phyloP scores from a whole-genome alignment of 345 rosid species.

The Lepidium sativum region DNA sequence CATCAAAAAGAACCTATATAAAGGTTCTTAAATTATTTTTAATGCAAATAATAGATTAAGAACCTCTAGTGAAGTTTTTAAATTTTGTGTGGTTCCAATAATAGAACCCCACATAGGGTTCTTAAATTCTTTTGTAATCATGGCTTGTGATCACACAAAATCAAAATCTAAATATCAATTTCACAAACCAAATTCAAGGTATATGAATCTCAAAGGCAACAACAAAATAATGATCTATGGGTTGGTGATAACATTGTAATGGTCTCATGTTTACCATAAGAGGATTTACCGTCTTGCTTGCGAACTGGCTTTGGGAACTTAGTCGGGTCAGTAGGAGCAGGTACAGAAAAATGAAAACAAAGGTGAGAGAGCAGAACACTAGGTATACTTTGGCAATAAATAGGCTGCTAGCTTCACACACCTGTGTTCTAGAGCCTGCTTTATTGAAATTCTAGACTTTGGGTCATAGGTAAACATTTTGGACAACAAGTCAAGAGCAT shows the following conservation, averaged over 20 bases:
- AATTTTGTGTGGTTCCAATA: too few species aligned
- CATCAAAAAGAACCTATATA: too few species aligned
- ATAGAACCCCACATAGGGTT: too few species aligned
- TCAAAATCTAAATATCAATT: too few species aligned
- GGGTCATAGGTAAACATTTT: conserved; percentile 92
- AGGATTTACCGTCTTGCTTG: conserved; percentile 40
- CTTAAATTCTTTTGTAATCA: too few species aligned
- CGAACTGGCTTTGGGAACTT: conserved; percentile 55
- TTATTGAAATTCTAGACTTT: conserved; percentile 58
- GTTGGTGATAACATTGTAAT: conserved; percentile 65
- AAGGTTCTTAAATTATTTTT: too few species aligned
- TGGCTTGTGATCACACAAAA: too few species aligned
- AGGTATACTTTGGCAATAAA: not conserved
- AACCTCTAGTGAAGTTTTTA: too few species aligned
- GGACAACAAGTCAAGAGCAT: conserved; percentile 68
- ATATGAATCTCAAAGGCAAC: too few species aligned
- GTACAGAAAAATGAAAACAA: conserved; percentile 32
- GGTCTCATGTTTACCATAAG: conserved; percentile 40
- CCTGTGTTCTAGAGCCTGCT: conserved; percentile 94
- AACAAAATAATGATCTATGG: too few species aligned
- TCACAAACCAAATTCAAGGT: too few species aligned
- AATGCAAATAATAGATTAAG: too few species aligned
- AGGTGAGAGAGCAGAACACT: not conserved
- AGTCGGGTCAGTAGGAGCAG: conserved; percentile 53
- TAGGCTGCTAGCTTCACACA: conserved; percentile 7